phyloP scores from a whole-genome alignment of 805 yeast species.

The Clavispora asparagi region DNA sequence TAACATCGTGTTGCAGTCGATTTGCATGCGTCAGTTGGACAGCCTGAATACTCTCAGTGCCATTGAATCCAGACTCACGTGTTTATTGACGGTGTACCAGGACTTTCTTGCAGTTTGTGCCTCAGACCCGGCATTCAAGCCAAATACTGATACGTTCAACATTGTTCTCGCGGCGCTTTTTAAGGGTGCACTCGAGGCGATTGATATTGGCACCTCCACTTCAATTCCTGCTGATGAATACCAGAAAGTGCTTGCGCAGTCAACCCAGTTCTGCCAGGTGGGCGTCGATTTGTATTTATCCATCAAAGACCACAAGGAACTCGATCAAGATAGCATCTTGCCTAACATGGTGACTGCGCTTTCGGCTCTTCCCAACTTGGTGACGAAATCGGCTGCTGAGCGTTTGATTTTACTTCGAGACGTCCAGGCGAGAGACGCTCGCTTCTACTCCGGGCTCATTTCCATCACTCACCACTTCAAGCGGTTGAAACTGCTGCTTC shows the following conservation, averaged over 20 bases:
- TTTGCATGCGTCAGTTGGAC: slow-evolving; percentile 45
- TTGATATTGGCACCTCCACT: slow-evolving; percentile 35
- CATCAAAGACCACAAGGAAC: slow-evolving; percentile 35
- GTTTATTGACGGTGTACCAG: slow-evolving; percentile 60
- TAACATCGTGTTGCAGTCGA: slow-evolving; percentile 51
- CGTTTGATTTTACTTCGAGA: slow-evolving; percentile 25
- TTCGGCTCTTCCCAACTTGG: slow-evolving; percentile 15
- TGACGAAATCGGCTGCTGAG: slow-evolving; percentile 23
- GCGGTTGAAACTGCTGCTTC: slow-evolving; percentile 8
- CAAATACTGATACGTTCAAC: slow-evolving; percentile 50
- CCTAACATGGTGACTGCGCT: slow-evolving; percentile 16
- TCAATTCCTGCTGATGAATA: slow-evolving; percentile 43
- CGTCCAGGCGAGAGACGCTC: slow-evolving; percentile 17
- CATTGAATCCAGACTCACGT: slow-evolving; percentile 57
- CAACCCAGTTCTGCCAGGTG: slow-evolving; percentile 39
- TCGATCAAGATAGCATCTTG: slow-evolving; percentile 28
- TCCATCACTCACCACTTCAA: slow-evolving; percentile 22
- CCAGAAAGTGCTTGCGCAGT: slow-evolving; percentile 41
- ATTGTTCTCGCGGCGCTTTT: slow-evolving; percentile 45
- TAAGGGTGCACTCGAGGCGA: slow-evolving; percentile 37
- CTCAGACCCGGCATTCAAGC: slow-evolving; percentile 35
- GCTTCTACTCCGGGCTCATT: slow-evolving; percentile 35
- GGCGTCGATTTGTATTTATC: slow-evolving; percentile 43
- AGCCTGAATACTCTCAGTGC: slow-evolving; percentile 24
- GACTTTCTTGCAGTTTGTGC: slow-evolving; percentile 42